Evolutionary conservation across 805 yeast genomes (phyloP), one percentile per base, ranked within the genome.

Genomic region (Priceomyces carsonii): DNA sequence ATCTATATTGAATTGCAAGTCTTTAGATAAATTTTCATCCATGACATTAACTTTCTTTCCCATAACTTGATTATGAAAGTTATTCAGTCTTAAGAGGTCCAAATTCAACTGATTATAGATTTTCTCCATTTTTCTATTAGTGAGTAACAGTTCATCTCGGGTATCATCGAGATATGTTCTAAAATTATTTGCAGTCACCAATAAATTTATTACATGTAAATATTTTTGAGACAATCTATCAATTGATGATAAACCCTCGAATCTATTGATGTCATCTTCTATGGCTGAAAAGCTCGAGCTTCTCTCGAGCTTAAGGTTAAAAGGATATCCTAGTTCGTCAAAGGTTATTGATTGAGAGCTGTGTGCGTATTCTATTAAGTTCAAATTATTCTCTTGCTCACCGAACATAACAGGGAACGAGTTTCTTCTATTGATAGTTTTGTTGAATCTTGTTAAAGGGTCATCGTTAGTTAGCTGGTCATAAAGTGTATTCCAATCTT

Each of bases 401-500:
- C 43, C 35, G 7, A 32, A 30, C 20, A 43, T 22, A 6, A 43
- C 48, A 1, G 73, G 71, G 29, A 22, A 63, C 1, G 72, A 65
- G 36, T 54, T 62, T 33, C 73, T 51, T 20, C 73, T 41, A 36
- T 57, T 58, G 43, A 63, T 48, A 7, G 30, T 28, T 12, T 27
- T 20, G 10, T 40, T 48, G 32, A 52, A 45, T 14, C 27, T 23
- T 31, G 33, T 18, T 17, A 48, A 27, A 10, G 45, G 41, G 14
- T 34, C 30, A 8, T 23, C 29, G 8, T 26, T 26, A 14, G 13
- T 15, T 10, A 26, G 17, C 5, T 26, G 17, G 8, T 6, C 29
- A 5, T 10, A 12, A 13, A 26, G 29, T 10, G 17, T 17, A 15
- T 10, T 19, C 29, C 14, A 14, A 12, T 14, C 17, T 15, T n/a